These are phyloP conservation scores for Lactuca saligna DNA, from an alignment of 129 eudicot genomes.

Conservation along the genomic window DNA sequence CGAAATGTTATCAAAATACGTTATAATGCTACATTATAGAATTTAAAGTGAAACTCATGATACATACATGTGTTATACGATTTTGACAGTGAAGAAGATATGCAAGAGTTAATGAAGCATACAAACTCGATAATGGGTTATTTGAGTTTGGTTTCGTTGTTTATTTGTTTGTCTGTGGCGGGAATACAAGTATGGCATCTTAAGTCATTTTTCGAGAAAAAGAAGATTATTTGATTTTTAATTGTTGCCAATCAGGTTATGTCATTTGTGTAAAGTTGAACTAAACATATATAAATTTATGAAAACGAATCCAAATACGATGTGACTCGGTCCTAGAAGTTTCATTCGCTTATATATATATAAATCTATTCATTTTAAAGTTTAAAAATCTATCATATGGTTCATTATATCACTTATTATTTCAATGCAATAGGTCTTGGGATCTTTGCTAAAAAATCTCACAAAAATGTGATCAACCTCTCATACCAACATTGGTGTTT, in stretches of 20 bases:
- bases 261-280: constrained; percentile 1
- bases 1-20: no score
- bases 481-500: no score
- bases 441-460: neutral
- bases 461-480: neutral
- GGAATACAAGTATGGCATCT: constrained; percentile 83
- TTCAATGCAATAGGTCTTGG: neutral
- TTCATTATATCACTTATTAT: no score
- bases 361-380: no score
- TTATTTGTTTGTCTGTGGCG: constrained; percentile 63
- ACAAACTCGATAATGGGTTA: constrained; percentile 76
- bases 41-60: constrained; percentile 1
- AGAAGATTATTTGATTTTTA: constrained; percentile 63
- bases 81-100: constrained; percentile 65
- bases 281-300: neutral
- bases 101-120: constrained; percentile 47
- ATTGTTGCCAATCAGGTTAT: neutral
- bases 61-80: neutral
- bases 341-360: neutral
- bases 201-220: constrained; percentile 83
- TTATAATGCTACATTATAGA: neutral
- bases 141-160: constrained; percentile 59
- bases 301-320: neutral
- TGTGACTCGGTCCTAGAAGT: neutral
- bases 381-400: no score